Evolutionary conservation across 2,329 filamentous ascomycete genomes (phyloP).

Genomic region (Ramularia collo-cygni): DNA sequence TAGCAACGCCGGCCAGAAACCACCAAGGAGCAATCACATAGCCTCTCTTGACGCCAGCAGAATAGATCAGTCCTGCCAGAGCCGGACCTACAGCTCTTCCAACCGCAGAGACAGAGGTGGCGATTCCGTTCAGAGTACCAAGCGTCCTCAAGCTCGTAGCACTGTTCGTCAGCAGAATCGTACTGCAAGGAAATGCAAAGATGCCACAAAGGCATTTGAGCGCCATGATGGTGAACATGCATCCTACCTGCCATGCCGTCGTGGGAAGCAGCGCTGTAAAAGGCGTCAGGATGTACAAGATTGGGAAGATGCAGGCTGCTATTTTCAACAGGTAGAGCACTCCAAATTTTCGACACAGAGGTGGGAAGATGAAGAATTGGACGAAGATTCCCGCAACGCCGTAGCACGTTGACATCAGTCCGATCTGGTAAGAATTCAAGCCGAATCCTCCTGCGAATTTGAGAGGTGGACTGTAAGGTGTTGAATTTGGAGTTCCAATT

Average conservation of each 20-base stretch:
- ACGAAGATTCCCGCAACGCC: conserved; percentile 71
- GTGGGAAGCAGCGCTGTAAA: conserved; percentile 62
- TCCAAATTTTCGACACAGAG: conserved; percentile 64
- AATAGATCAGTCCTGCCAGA: conserved; percentile 64
- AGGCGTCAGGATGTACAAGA: conserved; percentile 74
- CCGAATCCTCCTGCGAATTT: conserved; percentile 80
- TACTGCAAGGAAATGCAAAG: conserved; percentile 81
- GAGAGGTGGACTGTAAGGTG: conserved; percentile 51
- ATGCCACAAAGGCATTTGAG: conserved; percentile 70
- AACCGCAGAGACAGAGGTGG: conserved; percentile 72
- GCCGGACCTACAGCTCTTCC: conserved; percentile 76
- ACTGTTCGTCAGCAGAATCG: conserved; percentile 85
- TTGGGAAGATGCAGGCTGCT: conserved; percentile 61
- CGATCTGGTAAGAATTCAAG: conserved; percentile 64
- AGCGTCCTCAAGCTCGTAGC: conserved; percentile 68
- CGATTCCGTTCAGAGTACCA: conserved; percentile 85
- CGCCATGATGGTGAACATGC: conserved; percentile 61
- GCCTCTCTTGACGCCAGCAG: conserved; percentile 65
- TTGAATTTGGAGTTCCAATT: conserved; percentile 32
- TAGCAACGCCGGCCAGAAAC: conserved; percentile 58
- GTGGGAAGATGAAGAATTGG: conserved; percentile 81
- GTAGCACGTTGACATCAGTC: conserved; percentile 77
- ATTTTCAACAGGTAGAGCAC: conserved; percentile 65
- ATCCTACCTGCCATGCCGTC: conserved; percentile 47
- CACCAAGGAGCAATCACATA: conserved; percentile 79